These are phyloP conservation scores for Lavandula angustifolia DNA, from an alignment of 257 asterid species.

Conservation along the genomic window DNA sequence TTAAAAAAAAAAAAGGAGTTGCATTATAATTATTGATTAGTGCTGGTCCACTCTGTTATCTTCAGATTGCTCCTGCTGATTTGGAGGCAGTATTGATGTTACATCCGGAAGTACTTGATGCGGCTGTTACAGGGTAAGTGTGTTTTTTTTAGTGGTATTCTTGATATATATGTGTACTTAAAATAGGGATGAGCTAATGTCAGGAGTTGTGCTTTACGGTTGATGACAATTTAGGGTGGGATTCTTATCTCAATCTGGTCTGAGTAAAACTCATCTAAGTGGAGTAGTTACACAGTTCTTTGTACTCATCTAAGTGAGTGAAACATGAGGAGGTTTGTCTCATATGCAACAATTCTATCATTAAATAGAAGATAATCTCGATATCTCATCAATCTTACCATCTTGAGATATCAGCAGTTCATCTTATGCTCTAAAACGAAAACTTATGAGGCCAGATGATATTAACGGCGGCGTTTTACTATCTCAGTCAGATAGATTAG, in stretches of 20 bases:
- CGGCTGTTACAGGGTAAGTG: slow-evolving; percentile 72
- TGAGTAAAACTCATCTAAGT: too few relatives aligned
- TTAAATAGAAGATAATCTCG: too few relatives aligned
- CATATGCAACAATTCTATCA: background rate
- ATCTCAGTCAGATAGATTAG: background rate
- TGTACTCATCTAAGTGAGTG: too few relatives aligned
- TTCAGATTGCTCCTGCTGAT: slow-evolving; percentile 93
- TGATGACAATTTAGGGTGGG: background rate
- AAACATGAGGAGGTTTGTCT: background rate
- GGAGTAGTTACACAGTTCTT: background rate
- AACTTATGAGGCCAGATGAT: slow-evolving; percentile 1
- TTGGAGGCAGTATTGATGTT: slow-evolving; percentile 62
- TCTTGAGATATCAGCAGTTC: background rate
- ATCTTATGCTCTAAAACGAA: background rate
- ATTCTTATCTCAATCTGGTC: slow-evolving; percentile 1
- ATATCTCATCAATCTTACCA: too few relatives aligned
- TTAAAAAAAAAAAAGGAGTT: background rate
- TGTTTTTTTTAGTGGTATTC: slow-evolving; percentile 4
- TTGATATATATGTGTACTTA: background rate
- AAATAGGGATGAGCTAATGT: background rate
- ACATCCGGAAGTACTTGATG: slow-evolving; percentile 76
- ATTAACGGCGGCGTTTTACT: background rate
- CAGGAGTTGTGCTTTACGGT: background rate
- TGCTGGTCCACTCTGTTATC: slow-evolving; percentile 7
- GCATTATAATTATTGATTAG: slow-evolving; percentile 1